A percentile compares a stretch with the other conserved stretches of the same genome.
Conservation (phyloP, 306 rosid species). For the Acacia acuminata region DNA sequence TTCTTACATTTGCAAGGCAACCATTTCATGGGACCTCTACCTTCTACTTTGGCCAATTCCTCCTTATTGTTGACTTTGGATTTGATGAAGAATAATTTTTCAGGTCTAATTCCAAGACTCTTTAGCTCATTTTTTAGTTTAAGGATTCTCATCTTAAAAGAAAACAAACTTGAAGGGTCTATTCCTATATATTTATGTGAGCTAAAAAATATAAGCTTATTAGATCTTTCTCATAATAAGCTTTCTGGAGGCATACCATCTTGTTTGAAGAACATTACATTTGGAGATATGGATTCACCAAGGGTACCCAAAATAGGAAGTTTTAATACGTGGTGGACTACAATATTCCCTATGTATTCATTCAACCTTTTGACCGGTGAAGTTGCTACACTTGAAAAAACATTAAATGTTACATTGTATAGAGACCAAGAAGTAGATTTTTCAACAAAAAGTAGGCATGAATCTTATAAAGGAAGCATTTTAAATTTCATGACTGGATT, state of each 20-base stretch:
- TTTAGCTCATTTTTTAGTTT: background rate
- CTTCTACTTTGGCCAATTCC: background rate
- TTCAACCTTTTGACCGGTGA: too few relatives aligned
- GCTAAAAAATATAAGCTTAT: background rate
- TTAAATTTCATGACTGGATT: too few relatives aligned
- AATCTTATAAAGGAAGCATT: too few relatives aligned
- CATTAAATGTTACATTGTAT: background rate
- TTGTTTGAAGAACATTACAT: background rate
- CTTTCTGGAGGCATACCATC: background rate
- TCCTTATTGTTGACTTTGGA: too few relatives aligned
- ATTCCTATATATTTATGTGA: background rate
- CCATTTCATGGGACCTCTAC: background rate
- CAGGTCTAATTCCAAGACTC: background rate
- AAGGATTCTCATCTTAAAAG: background rate
- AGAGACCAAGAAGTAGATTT: background rate
- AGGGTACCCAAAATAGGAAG: background rate
- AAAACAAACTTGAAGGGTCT: background rate
- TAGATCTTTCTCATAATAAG: conserved; percentile 21
- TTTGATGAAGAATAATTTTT: too few relatives aligned
- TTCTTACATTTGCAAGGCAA: background rate
- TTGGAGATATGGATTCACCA: background rate
- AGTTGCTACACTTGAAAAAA: too few relatives aligned
- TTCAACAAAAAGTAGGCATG: too few relatives aligned
- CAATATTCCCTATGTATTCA: accelerated
- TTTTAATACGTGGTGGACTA: too few relatives aligned